phyloP scores from a whole-genome alignment of 768 basidiomycete genomes.

The Boletus bicolor region DNA sequence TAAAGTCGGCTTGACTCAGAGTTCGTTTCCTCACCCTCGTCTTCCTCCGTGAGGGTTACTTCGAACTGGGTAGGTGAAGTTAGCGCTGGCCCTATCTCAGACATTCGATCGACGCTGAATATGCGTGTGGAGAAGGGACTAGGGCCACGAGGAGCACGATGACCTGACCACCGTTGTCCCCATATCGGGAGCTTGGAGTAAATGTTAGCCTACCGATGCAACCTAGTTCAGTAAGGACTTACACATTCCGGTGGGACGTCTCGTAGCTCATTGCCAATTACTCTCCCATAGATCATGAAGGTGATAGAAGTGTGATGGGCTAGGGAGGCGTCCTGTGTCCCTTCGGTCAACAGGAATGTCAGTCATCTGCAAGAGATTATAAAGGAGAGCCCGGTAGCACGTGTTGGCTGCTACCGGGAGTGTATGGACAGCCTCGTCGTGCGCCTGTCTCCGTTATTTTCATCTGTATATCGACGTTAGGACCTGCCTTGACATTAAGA shows the following conservation, averaged over 20 bases:
- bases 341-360: constrained; percentile 15
- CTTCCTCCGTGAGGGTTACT: constrained; percentile 14
- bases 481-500: constrained; percentile 19
- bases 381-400: constrained; percentile 18
- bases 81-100: constrained; percentile 17
- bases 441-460: constrained; percentile 17
- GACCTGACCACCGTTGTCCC: constrained; percentile 31
- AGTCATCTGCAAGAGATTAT: constrained; percentile 25
- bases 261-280: constrained; percentile 31
- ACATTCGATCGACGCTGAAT: constrained; percentile 20
- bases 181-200: constrained; percentile 28
- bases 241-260: constrained; percentile 29
- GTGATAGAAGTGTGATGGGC: constrained; percentile 16
- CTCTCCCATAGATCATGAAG: constrained; percentile 27
- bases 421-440: constrained; percentile 25
- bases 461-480: constrained; percentile 10
- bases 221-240: constrained; percentile 9
- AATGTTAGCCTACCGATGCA: constrained; percentile 7
- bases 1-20: constrained; percentile 14
- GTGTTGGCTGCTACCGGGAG: constrained; percentile 20
- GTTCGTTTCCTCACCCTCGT: constrained; percentile 15
- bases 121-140: constrained; percentile 25
- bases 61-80: constrained; percentile 26
- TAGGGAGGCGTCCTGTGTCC: constrained; percentile 13
- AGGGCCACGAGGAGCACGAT: constrained; percentile 24